A percentile compares a stretch with the other conserved stretches of the same genome.
phyloP scores from a whole-genome alignment of 2,329 filamentous ascomycete genomes.

The Ophiosphaerella herpotricha region DNA sequence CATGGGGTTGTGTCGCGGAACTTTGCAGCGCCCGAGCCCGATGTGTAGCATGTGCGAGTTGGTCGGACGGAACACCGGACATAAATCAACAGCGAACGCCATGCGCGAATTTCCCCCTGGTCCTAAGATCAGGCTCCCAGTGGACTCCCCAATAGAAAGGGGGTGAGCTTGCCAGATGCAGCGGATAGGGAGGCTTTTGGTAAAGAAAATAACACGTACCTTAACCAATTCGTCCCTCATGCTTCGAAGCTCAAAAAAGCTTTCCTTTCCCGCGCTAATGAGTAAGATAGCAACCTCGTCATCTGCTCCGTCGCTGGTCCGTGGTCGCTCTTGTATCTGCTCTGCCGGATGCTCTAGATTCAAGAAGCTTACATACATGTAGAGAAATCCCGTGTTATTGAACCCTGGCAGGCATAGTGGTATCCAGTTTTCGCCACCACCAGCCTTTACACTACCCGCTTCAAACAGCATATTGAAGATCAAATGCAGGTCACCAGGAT shows the following conservation, averaged over 20 bases:
- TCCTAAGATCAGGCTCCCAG: too few species aligned
- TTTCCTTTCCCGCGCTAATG: conserved; percentile 90
- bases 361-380: conserved; percentile 99
- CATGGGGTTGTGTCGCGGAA: neutral
- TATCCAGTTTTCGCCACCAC: conserved; percentile 97
- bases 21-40: conserved; percentile 3
- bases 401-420: conserved; percentile 94
- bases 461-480: conserved; percentile 99
- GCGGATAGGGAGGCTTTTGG: conserved; percentile 15
- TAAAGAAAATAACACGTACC: conserved; percentile 45
- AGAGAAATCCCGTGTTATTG: conserved; percentile 94
- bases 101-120: conserved; percentile 9
- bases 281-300: conserved; percentile 87
- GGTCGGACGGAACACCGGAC: neutral
- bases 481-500: conserved; percentile 91
- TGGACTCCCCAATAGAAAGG: too few species aligned
- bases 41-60: neutral
- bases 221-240: conserved; percentile 66
- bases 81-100: conserved; percentile 1
- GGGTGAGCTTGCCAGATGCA: too few species aligned
- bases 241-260: conserved; percentile 85
- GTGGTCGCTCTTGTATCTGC: conserved; percentile 47
- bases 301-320: conserved; percentile 52
- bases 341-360: conserved; percentile 60
- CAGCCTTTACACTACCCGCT: conserved; percentile 86